phyloP scores from a whole-genome alignment of 2,329 filamentous ascomycete genomes.

The Pyricularia sp. region DNA sequence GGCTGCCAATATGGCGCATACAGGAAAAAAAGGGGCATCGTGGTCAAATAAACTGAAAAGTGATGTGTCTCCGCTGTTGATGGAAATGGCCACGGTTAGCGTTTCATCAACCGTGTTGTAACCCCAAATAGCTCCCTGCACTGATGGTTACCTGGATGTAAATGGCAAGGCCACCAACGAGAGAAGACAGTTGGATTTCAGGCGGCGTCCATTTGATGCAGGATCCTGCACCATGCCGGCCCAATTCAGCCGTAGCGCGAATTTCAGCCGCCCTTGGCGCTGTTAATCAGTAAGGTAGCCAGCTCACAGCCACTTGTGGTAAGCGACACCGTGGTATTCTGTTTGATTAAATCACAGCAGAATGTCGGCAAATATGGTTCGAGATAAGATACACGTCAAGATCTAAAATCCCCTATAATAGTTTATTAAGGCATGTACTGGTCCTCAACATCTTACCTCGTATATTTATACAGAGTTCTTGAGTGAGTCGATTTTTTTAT shows the following conservation, averaged over 20 bases:
- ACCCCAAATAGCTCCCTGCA: neutral
- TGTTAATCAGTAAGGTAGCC: neutral
- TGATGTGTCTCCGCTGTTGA: neutral
- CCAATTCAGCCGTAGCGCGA: neutral
- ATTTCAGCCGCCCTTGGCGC: neutral
- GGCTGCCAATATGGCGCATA: neutral
- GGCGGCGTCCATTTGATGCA: neutral
- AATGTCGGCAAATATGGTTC: neutral
- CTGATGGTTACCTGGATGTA: neutral
- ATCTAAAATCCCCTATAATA: too few relatives aligned
- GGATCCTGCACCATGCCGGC: neutral
- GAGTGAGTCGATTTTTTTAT: too few relatives aligned
- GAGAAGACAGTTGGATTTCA: neutral
- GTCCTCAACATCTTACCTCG: too few relatives aligned
- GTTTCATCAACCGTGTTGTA: neutral
- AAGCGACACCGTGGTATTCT: neutral
- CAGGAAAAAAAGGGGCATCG: neutral
- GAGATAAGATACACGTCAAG: too few relatives aligned
- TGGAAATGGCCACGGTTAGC: neutral
- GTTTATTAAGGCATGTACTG: too few relatives aligned
- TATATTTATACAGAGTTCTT: too few relatives aligned
- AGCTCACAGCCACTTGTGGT: neutral
- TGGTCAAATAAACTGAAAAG: neutral
- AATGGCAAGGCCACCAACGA: neutral
- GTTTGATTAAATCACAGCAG: neutral